These are phyloP conservation scores for Aspergillus aculeatus DNA, from an alignment of 2,329 filamentous ascomycete genomes.

Conservation along the genomic window DNA sequence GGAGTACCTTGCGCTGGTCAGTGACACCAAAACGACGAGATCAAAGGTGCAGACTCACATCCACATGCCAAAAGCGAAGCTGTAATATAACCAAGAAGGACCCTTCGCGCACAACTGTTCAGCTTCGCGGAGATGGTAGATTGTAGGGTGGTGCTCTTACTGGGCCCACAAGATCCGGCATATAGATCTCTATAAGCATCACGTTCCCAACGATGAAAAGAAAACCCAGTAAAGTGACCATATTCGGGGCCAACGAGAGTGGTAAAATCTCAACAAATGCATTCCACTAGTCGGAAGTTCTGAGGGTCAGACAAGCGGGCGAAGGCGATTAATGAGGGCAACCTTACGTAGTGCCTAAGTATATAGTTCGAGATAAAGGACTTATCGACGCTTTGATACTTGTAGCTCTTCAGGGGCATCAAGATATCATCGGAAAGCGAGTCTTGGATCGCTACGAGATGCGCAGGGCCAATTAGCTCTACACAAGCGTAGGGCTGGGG, in stretches of 20 bases:
- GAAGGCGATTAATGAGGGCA: background rate
- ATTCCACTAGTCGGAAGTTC: slow-evolving; percentile 73
- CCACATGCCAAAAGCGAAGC: slow-evolving; percentile 93
- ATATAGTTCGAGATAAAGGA: slow-evolving; percentile 92
- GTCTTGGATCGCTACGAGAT: slow-evolving; percentile 44
- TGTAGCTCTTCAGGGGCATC: slow-evolving; percentile 88
- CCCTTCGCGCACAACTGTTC: slow-evolving; percentile 52
- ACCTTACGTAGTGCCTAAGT: slow-evolving; percentile 84
- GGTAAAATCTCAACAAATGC: slow-evolving; percentile 87
- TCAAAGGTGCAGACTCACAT: slow-evolving; percentile 57
- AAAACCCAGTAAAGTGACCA: slow-evolving; percentile 94
- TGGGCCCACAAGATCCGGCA: slow-evolving; percentile 88
- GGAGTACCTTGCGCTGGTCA: slow-evolving; percentile 61
- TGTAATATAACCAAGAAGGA: slow-evolving; percentile 90
- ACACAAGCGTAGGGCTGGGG: background rate
- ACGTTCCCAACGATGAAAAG: slow-evolving; percentile 90
- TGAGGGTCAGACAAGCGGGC: slow-evolving; percentile 12
- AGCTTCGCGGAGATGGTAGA: slow-evolving; percentile 7
- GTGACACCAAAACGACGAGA: background rate
- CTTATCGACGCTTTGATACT: slow-evolving; percentile 96
- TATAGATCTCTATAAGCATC: slow-evolving; percentile 68
- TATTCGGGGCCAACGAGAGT: slow-evolving; percentile 95
- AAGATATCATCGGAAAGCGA: slow-evolving; percentile 85
- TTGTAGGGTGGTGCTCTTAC: slow-evolving; percentile 51
- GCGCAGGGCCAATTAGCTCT: slow-evolving; percentile 4